These are phyloP conservation scores for Pisolithus marmoratus DNA, from an alignment of 768 basidiomycete genomes.

Conservation along the genomic window DNA sequence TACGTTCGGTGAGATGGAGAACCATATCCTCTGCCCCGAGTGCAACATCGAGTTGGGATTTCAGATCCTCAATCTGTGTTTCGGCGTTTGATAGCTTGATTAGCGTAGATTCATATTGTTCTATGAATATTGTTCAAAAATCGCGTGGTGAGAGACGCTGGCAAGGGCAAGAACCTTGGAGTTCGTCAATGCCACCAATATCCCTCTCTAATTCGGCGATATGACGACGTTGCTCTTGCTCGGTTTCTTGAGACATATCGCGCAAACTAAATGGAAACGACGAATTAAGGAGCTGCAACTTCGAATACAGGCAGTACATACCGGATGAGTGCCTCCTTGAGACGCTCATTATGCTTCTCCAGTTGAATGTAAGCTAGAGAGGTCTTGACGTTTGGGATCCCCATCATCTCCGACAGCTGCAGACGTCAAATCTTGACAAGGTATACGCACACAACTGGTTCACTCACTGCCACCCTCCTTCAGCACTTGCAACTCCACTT, in stretches of 20 bases:
- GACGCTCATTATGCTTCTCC: conserved; percentile 92
- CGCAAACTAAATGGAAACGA: conserved; percentile 51
- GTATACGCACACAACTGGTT: neutral
- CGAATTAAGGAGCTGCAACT: neutral
- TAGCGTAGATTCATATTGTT: conserved; percentile 71
- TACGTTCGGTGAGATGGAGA: conserved; percentile 91
- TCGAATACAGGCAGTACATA: conserved; percentile 24
- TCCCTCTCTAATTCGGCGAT: conserved; percentile 91
- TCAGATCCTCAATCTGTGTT: conserved; percentile 88
- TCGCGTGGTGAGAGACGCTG: neutral
- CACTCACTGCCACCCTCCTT: conserved; percentile 47
- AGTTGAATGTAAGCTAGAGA: conserved; percentile 76
- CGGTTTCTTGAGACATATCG: conserved; percentile 83
- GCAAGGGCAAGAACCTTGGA: conserved; percentile 57
- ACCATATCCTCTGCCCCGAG: conserved; percentile 95
- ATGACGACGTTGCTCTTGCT: conserved; percentile 73
- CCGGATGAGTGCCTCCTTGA: conserved; percentile 92
- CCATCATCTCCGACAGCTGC: conserved; percentile 23
- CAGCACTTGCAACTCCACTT: conserved; percentile 80
- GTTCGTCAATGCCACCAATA: conserved; percentile 65
- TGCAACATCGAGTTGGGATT: conserved; percentile 91
- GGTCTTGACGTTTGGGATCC: conserved; percentile 39
- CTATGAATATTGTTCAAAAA: conserved; percentile 32
- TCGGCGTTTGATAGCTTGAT: conserved; percentile 87
- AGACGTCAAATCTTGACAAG: conserved; percentile 3